phyloP scores from a whole-genome alignment of 331 rosid species.

The Acacia concinna region DNA sequence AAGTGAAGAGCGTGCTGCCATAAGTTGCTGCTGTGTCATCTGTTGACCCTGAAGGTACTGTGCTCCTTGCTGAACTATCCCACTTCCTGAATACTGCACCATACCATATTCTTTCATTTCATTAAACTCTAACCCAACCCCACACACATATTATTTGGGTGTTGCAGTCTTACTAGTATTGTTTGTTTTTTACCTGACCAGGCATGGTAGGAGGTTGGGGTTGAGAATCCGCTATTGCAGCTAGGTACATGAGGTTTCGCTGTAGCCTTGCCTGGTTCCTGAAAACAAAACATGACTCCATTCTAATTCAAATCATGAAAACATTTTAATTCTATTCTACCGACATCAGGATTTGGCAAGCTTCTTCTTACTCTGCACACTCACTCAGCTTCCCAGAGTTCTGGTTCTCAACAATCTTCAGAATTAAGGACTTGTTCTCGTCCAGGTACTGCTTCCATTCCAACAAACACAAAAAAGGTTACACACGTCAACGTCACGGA shows the following conservation, averaged over 20 bases:
- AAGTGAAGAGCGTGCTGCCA: slow-evolving; percentile 90
- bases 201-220: slow-evolving; percentile 87
- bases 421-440: slow-evolving; percentile 91
- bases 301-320: background rate
- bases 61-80: slow-evolving; percentile 76
- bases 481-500: background rate
- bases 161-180: background rate
- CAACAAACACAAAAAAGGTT: background rate
- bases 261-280: slow-evolving; percentile 98
- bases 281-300: background rate
- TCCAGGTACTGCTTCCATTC: slow-evolving; percentile 76
- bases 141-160: no score
- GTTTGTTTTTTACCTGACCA: slow-evolving; percentile 61
- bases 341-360: background rate
- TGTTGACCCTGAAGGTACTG: slow-evolving; percentile 89
- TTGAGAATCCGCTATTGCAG: slow-evolving; percentile 99
- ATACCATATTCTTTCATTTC: background rate
- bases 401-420: slow-evolving; percentile 99
- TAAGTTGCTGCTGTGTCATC: slow-evolving; percentile 79
- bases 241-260: slow-evolving; percentile 96
- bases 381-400: slow-evolving; percentile 86
- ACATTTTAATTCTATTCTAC: background rate
- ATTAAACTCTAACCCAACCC: no score
- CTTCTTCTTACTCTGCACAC: slow-evolving; percentile 87
- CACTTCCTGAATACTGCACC: slow-evolving; percentile 67